Evolutionary conservation across 1,284 basidiomycete genomes (phyloP), one percentile per base, ranked within the genome.

Genomic region (Apiotrichum brassicae): DNA sequence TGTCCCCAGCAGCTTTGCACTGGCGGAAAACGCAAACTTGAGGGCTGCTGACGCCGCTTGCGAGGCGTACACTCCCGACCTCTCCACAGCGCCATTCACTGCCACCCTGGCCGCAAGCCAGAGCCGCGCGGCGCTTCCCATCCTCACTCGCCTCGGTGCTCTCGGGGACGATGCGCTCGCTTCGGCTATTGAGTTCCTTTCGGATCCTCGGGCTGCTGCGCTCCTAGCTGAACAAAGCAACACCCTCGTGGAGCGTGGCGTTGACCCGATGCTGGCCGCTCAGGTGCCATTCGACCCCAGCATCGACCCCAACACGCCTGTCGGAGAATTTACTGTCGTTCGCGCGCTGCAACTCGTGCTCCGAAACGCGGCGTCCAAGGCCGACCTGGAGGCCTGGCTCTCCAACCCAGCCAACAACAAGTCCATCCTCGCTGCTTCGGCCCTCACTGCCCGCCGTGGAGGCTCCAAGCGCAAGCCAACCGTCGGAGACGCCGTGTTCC

Each of bases 401-500:
- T 25, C 42, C 4, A 56, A 58, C 13, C 25, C 58, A 1, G 34
- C 25, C 8, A 62, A 64, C 46, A 53, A 32, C 37, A 68, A 66
- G 48, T 58, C 55, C 4, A 46, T 71, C 9, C 58, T 71, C 9
- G 54, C 65, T 0, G 35, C 53, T 0, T 69, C 66, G 16, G 62
- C 61, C 2, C 48, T 49, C 3, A 46, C 58, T 0, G 41, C 45
- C 1, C 49, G 57, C 8, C 54, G 58, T 11, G 61, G 62, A 13
- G 54, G 55, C 1, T 49, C 58, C 9, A 53, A 64, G 32, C 55
- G 39, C 41, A 67, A 63, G 48, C 38, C 48, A 3, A 44, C 53
- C 7, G 52, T 61, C n/a, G 65, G 66, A 9, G 59, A 61, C 23
- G 59, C 57, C 16, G 53, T 70, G 3, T 70, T 58, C 41, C 64